These are phyloP conservation scores for Clathrus columnatus DNA, from an alignment of 768 basidiomycete genomes.

Conservation along the genomic window DNA sequence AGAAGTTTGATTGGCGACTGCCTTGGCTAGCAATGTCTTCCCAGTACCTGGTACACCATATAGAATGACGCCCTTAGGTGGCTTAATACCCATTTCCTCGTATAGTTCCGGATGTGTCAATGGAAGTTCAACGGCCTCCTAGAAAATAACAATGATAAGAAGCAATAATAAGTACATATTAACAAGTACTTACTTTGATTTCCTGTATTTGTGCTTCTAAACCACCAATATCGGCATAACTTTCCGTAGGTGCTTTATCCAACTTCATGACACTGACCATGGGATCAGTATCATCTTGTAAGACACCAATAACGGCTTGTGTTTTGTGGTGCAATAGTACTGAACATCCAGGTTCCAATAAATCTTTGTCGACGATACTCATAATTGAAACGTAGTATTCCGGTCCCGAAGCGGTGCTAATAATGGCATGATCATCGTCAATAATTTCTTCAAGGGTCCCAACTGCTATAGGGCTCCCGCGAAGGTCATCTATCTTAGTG, in stretches of 20 bases:
- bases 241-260: constrained; percentile 98
- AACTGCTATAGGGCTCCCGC: constrained; percentile 96
- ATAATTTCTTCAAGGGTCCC: constrained; percentile 97
- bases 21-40: constrained; percentile 95
- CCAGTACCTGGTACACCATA: constrained; percentile 98
- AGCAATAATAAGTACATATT: not conserved
- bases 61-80: constrained; percentile 98
- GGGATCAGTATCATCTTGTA: constrained; percentile 92
- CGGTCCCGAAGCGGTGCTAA: constrained; percentile 88
- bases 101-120: constrained; percentile 97
- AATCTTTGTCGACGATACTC: constrained; percentile 97
- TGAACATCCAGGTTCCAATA: constrained; percentile 92
- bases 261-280: constrained; percentile 98
- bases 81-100: constrained; percentile 99
- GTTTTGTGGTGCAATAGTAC: constrained; percentile 95
- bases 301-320: constrained; percentile 88
- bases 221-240: constrained; percentile 97
- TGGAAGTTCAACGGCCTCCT: constrained; percentile 98
- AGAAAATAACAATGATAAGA: constrained; percentile 4
- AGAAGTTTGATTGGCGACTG: constrained; percentile 96
- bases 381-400: constrained; percentile 97
- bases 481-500: constrained; percentile 86
- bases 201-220: constrained; percentile 96
- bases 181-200: constrained; percentile 64
- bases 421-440: constrained; percentile 98